Conservation (phyloP, 2,329 filamentous ascomycete genomes). For the Pseudofabraea citricarpa region DNA sequence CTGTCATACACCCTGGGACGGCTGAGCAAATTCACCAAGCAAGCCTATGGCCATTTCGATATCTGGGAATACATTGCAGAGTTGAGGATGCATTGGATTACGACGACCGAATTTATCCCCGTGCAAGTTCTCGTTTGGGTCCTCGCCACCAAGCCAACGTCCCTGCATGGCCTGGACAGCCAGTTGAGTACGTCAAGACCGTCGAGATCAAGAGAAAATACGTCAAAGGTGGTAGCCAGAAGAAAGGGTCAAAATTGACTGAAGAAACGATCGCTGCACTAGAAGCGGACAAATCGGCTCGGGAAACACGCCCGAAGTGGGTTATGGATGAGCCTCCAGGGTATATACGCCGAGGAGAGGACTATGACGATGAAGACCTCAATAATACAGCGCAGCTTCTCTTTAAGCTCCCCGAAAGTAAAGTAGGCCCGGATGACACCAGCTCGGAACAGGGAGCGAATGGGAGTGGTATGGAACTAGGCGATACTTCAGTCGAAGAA, state of each 20-base stretch:
- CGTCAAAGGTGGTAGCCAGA: slow-evolving; percentile 54
- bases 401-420: slow-evolving; percentile 68
- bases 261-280: slow-evolving; percentile 76
- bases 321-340: slow-evolving; percentile 86
- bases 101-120: slow-evolving; percentile 94
- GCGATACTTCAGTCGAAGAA: slow-evolving; percentile 28
- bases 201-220: slow-evolving; percentile 78
- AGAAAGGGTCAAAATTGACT: slow-evolving; percentile 70
- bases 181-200: slow-evolving; percentile 87
- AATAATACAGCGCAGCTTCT: slow-evolving; percentile 69
- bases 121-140: slow-evolving; percentile 87
- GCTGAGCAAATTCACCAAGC: slow-evolving; percentile 88
- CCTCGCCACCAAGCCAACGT: slow-evolving; percentile 89
- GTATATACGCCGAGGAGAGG: slow-evolving; percentile 80
- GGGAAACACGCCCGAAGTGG: slow-evolving; percentile 85
- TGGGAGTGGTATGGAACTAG: slow-evolving; percentile 26
- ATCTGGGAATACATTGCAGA: slow-evolving; percentile 91
- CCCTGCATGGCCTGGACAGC: slow-evolving; percentile 76
- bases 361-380: slow-evolving; percentile 64
- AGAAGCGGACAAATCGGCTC: slow-evolving; percentile 75
- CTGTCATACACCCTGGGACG: slow-evolving; percentile 58
- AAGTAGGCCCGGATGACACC: slow-evolving; percentile 31
- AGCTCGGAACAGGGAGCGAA: slow-evolving; percentile 32
- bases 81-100: slow-evolving; percentile 95
- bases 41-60: slow-evolving; percentile 93